Conservation (phyloP, 1,284 basidiomycete genomes). For the Meripilus lineatus region DNA sequence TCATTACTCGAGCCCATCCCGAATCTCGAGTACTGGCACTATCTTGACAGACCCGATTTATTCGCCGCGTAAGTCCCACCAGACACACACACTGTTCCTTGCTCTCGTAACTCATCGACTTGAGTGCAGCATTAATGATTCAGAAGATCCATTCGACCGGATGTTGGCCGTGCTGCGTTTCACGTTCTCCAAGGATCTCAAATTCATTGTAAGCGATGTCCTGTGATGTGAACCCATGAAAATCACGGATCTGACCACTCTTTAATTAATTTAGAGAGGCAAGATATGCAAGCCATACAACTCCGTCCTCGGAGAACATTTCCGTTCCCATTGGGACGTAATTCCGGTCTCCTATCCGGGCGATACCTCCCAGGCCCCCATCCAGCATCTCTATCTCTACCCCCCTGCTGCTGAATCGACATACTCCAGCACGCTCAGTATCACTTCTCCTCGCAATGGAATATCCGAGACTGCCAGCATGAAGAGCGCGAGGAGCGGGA, state of each 20-base stretch:
- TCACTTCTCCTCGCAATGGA: conserved; percentile 22
- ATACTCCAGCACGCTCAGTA: conserved; percentile 20
- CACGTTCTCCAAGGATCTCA: conserved; percentile 91
- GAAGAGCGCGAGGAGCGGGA: conserved; percentile 45
- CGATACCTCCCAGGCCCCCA: conserved; percentile 42
- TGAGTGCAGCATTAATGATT: conserved; percentile 73
- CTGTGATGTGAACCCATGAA: background rate
- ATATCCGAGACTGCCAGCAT: conserved; percentile 51
- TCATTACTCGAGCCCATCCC: conserved; percentile 89
- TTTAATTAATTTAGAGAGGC: conserved; percentile 52
- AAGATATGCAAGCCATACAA: conserved; percentile 97
- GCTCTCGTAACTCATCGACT: conserved; percentile 1
- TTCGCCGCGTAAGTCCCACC: conserved; percentile 74
- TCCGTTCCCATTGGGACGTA: conserved; percentile 84
- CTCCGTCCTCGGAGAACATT: conserved; percentile 90
- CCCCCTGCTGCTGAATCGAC: conserved; percentile 26
- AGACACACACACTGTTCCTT: background rate
- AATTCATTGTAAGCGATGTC: conserved; percentile 70
- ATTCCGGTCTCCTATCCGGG: conserved; percentile 53
- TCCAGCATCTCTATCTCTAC: conserved; percentile 40
- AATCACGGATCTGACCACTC: background rate
- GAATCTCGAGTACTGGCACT: conserved; percentile 95
- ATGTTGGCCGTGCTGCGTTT: conserved; percentile 91
- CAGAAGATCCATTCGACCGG: conserved; percentile 84
- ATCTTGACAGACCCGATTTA: conserved; percentile 89